Evolutionary conservation across 139 green algal genomes (phyloP).

Genomic region (Tetraselmis striata): DNA sequence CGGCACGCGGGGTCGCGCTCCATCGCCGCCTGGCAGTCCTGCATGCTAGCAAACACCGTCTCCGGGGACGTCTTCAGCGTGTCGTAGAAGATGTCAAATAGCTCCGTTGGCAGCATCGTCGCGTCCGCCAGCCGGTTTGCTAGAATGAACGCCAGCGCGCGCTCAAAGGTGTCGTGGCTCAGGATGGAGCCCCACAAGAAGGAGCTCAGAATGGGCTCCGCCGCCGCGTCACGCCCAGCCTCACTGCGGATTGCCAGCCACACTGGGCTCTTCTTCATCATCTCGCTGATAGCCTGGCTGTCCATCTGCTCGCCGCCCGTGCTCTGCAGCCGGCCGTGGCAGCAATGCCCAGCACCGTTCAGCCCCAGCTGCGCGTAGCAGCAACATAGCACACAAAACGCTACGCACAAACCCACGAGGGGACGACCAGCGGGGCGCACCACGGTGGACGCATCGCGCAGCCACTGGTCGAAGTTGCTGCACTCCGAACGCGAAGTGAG

Average conservation of each 20-base stretch:
- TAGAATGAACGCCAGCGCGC: slow-evolving; percentile 51
- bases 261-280: slow-evolving; percentile 18
- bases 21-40: background rate
- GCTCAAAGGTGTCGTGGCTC: slow-evolving; percentile 45
- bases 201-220: slow-evolving; percentile 50
- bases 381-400: no score
- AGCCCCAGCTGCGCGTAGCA: no score
- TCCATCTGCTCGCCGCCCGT: background rate
- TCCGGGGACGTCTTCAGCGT: background rate
- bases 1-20: slow-evolving; percentile 62
- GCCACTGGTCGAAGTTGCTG: background rate
- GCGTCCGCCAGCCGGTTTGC: slow-evolving; percentile 47
- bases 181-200: slow-evolving; percentile 60
- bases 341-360: no score
- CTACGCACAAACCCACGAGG: no score
- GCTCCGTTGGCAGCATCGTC: slow-evolving; percentile 50
- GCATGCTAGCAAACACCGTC: background rate
- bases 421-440: no score
- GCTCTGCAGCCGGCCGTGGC: no score
- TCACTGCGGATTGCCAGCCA: slow-evolving; percentile 29
- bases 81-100: slow-evolving; percentile 28
- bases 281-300: background rate
- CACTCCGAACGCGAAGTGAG: background rate
- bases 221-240: slow-evolving; percentile 30
- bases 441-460: background rate